Percentiles rank a stretch among this genome's conserved stretches.
Evolutionary conservation across 345 rosid species (phyloP).

Genomic region (Murraya paniculata): DNA sequence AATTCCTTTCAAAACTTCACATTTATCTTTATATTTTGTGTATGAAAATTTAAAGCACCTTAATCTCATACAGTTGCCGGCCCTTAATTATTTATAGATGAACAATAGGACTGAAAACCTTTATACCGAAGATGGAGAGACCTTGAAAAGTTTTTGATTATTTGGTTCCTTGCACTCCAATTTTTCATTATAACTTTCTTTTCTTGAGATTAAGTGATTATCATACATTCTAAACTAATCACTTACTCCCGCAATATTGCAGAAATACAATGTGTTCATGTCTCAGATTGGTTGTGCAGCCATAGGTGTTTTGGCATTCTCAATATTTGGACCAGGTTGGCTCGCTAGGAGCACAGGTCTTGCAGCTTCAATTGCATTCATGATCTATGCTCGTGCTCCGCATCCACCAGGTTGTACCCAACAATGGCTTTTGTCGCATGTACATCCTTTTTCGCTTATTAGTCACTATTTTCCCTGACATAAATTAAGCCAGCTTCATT

Average conservation of each 20-base stretch:
- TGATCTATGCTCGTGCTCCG: constrained; percentile 59
- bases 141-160: neutral
- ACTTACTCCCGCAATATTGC: constrained; percentile 23
- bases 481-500: neutral
- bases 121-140: neutral
- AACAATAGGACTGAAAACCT: neutral
- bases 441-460: too few relatives aligned
- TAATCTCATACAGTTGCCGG: neutral
- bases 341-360: constrained; percentile 76
- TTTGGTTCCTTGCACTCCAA: neutral
- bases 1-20: too few relatives aligned
- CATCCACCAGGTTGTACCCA: constrained; percentile 79
- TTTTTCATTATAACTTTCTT: neutral
- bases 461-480: neutral
- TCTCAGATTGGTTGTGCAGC: constrained; percentile 93
- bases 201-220: neutral
- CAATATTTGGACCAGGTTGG: constrained; percentile 79
- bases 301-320: constrained; percentile 77
- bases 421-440: neutral
- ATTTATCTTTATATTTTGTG: neutral
- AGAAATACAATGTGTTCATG: constrained; percentile 93
- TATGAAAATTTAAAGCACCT: neutral
- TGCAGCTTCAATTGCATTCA: constrained; percentile 82
- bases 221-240: neutral
- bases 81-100: neutral